phyloP scores from a whole-genome alignment of 768 basidiomycete species.

The Gymnopilus dilepis region DNA sequence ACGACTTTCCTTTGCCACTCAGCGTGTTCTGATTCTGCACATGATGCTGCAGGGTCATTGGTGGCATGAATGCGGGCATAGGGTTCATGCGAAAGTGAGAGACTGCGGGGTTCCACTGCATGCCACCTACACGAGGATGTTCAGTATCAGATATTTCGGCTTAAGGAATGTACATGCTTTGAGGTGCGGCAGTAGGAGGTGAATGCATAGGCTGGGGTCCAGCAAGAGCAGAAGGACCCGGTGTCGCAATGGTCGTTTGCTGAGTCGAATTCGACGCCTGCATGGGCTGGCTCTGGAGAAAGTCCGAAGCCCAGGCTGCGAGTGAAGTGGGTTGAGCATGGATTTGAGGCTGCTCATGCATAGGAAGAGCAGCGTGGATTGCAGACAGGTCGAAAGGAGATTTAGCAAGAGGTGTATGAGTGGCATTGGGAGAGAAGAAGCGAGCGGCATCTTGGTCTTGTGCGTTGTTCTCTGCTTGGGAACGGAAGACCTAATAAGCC shows the following conservation, averaged over 20 bases:
- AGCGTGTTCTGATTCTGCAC: slow-evolving; percentile 32
- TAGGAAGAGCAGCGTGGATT: slow-evolving; percentile 55
- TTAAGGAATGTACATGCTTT: slow-evolving; percentile 21
- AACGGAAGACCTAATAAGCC: slow-evolving; percentile 59
- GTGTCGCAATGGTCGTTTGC: slow-evolving; percentile 11
- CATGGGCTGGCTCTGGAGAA: slow-evolving; percentile 46
- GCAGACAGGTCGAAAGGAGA: slow-evolving; percentile 63
- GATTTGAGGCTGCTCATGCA: slow-evolving; percentile 28
- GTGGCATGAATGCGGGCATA: slow-evolving; percentile 40
- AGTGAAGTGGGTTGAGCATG: slow-evolving; percentile 32
- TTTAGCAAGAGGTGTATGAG: slow-evolving; percentile 37
- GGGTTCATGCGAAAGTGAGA: slow-evolving; percentile 43
- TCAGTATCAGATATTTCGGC: background rate
- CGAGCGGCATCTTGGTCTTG: slow-evolving; percentile 69
- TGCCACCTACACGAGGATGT: slow-evolving; percentile 31
- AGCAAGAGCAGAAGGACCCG: slow-evolving; percentile 21
- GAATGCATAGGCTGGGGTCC: slow-evolving; percentile 18
- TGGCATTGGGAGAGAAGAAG: slow-evolving; percentile 59
- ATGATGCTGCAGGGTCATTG: slow-evolving; percentile 33
- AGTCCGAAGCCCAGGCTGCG: slow-evolving; percentile 72
- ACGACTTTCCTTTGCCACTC: slow-evolving; percentile 47
- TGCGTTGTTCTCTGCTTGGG: slow-evolving; percentile 48
- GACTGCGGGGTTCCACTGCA: slow-evolving; percentile 47
- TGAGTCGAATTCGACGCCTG: slow-evolving; percentile 25
- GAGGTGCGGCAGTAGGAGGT: slow-evolving; percentile 14